phyloP scores from a whole-genome alignment of 129 eudicot genomes.

The Ambrosia artemisiifolia region DNA sequence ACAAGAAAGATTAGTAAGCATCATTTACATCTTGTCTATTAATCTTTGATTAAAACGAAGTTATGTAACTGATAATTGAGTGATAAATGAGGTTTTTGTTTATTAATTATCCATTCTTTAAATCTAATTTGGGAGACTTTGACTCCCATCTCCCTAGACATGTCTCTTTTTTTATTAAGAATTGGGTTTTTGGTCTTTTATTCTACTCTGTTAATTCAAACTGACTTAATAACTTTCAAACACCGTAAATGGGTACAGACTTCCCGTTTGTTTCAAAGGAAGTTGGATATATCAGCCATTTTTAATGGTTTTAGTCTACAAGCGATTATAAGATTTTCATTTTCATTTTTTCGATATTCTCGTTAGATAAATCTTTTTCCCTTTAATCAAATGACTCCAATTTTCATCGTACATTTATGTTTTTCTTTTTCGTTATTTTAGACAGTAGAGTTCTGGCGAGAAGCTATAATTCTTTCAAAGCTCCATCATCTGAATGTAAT shows the following conservation, averaged over 20 bases:
- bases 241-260: neutral
- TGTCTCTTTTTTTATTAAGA: neutral
- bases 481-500: conserved; percentile 79
- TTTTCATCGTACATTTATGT: neutral
- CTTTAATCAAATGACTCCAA: neutral
- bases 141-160: neutral
- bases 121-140: neutral
- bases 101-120: neutral
- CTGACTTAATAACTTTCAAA: neutral
- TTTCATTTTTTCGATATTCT: neutral
- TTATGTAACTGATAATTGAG: too few relatives aligned
- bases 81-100: too few relatives aligned
- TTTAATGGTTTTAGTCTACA: neutral
- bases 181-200: neutral
- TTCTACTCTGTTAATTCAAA: neutral
- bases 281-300: neutral
- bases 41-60: neutral
- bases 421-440: neutral
- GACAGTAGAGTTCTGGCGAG: conserved; percentile 67
- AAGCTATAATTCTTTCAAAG: conserved; percentile 64
- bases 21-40: neutral
- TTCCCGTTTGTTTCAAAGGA: neutral
- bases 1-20: conserved; percentile 15
- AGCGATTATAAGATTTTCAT: neutral
- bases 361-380: neutral